Conservation (phyloP, 202 grass and related monocot genomes). For the Panicum virgatum region DNA sequence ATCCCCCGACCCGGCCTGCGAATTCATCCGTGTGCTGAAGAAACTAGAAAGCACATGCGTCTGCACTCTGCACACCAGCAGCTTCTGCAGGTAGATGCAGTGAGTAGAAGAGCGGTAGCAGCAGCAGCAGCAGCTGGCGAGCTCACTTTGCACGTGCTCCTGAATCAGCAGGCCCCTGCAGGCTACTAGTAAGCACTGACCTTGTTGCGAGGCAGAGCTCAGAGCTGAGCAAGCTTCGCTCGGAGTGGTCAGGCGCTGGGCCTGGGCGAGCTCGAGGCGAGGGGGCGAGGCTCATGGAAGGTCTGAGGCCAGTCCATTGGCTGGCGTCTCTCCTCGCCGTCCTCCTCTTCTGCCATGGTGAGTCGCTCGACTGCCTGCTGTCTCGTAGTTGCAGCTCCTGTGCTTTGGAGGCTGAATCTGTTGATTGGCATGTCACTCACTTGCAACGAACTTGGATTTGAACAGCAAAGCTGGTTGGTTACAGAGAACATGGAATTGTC, state of each 20-base stretch:
- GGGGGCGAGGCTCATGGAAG: slow-evolving; percentile 43
- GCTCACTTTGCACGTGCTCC: slow-evolving; percentile 24
- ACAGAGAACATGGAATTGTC: neutral
- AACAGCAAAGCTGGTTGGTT: neutral
- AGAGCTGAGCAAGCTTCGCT: no score
- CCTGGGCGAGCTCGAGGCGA: neutral
- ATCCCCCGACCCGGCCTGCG: slow-evolving; percentile 35
- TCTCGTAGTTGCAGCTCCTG: neutral
- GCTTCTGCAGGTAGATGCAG: neutral
- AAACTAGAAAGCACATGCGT: neutral
- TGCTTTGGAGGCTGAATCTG: neutral
- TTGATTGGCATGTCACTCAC: neutral
- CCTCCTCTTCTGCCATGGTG: slow-evolving; percentile 52
- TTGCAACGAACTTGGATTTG: neutral
- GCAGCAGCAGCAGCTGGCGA: neutral
- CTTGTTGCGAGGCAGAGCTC: neutral
- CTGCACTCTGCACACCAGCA: neutral
- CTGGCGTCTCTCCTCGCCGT: slow-evolving; percentile 28
- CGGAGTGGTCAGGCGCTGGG: no score
- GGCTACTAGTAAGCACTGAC: neutral
- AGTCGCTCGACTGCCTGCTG: neutral
- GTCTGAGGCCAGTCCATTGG: slow-evolving; percentile 25
- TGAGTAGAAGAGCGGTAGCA: slow-evolving; percentile 5
- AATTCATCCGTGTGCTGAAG: slow-evolving; percentile 1
- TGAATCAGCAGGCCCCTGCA: neutral